Base-by-base conservation (phyloP, 495 filamentous ascomycete species). In the Aspergillus haitiensis region DNA sequence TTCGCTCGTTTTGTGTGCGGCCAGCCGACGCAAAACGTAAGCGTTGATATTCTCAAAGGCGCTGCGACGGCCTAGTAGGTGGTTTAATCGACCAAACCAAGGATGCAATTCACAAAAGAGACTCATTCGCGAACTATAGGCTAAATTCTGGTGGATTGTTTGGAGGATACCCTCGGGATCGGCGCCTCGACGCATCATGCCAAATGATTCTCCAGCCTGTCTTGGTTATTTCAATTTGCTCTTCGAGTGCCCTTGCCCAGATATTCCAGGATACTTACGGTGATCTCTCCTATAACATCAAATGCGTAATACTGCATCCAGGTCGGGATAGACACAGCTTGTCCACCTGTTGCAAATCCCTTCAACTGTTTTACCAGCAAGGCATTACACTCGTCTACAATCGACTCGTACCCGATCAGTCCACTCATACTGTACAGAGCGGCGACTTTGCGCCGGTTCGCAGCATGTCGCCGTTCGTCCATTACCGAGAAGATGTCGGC, bases 391-490 rank as follows among this genome's bases (percentile, higher is more conserved):
- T 74, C 64, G 58, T 84, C 74, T 10, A 78, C 75, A 44, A 69
- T 76, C 2, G 64, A 61, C 59, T 83, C 81, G 52, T 80, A 79
- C 1, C 62, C 63, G 9, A 80, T 66, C 31, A 81, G 64, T 6
- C 67, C 68, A 5, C 69, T 70, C 78, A 83, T 81, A 9, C 70
- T 70, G 60, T 77, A 83, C 6, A 67, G 65, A 3, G 68, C 57
- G n/a, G 74, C 71, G 36, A 75, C 84, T 56, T 81, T 85, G 60
- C 81, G 79, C 18, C 85, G 77, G 54, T 89, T 82, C 48, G 82
- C 81, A 32, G 82, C 80, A 64, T 92, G 89, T 68, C 84, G 88
- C 10, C 78, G 76, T 62, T 86, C 83, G 69, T 91, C 84, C 16
- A 81, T 82, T 6, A 86, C 86, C 53, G 85, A 87, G 75, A 92